phyloP scores from a whole-genome alignment of 345 rosid genomes.

The Turritis glabra region DNA sequence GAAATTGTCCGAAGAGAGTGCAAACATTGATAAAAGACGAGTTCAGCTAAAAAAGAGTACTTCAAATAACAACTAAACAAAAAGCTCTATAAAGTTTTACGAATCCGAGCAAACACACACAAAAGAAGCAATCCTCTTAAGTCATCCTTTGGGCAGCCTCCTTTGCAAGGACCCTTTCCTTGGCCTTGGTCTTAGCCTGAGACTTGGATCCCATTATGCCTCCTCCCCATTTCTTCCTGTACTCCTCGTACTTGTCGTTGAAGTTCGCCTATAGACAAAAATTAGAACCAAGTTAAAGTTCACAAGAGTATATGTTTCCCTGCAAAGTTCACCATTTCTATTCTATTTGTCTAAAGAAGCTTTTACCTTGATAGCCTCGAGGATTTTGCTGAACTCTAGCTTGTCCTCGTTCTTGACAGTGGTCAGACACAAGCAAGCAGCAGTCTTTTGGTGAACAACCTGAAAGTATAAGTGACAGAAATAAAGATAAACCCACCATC shows the following conservation, averaged over 20 bases:
- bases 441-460: conserved; percentile 74
- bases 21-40: conserved; percentile 8
- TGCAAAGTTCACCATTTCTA: not conserved
- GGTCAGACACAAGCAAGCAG: conserved; percentile 63
- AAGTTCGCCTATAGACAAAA: conserved; percentile 55
- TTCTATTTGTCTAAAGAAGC: not conserved
- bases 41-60: not conserved
- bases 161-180: conserved; percentile 66
- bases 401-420: conserved; percentile 84
- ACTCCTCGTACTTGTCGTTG: conserved; percentile 74
- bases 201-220: conserved; percentile 87
- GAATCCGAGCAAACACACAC: conserved; percentile 24
- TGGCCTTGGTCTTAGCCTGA: conserved; percentile 71
- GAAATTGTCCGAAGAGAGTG: conserved; percentile 5
- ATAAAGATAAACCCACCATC: not conserved
- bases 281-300: not conserved
- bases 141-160: conserved; percentile 75
- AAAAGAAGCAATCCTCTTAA: conserved; percentile 16
- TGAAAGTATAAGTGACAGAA: conserved; percentile 13
- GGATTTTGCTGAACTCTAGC: conserved; percentile 70
- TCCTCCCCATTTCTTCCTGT: conserved; percentile 86
- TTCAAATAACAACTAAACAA: conserved; percentile 27
- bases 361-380: conserved; percentile 76
- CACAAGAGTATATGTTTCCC: not conserved
- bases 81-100: conserved; percentile 28